A percentile compares a stretch with the other conserved stretches of the same genome.
Evolutionary conservation across 306 rosid species (phyloP).

Genomic region (Canavalia ensiformis): DNA sequence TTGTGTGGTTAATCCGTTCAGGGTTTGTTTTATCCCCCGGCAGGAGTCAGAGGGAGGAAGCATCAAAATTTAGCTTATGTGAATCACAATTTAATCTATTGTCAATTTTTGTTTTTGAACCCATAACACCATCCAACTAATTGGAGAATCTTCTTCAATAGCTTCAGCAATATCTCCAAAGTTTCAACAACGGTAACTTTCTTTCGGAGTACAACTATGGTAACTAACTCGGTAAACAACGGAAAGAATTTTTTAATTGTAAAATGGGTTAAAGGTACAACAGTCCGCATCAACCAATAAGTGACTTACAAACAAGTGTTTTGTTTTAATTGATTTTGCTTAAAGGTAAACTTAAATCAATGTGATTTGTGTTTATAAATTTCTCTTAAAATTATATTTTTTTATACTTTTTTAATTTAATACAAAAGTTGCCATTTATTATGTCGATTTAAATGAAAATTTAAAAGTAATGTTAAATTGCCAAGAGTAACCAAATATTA

Average conservation of each 20-base stretch:
- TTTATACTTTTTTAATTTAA: too few relatives aligned
- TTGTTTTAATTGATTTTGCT: too few relatives aligned
- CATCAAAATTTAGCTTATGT: neutral
- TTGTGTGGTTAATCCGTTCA: neutral
- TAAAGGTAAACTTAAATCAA: too few relatives aligned
- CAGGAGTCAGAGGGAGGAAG: neutral
- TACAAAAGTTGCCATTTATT: too few relatives aligned
- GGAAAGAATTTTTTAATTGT: neutral
- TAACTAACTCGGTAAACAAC: neutral
- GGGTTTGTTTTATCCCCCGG: neutral
- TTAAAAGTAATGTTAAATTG: too few relatives aligned
- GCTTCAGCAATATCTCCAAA: neutral
- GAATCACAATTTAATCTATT: conserved; percentile 4
- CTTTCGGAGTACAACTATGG: neutral
- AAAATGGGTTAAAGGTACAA: neutral
- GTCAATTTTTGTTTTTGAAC: neutral
- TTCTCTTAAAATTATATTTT: too few relatives aligned
- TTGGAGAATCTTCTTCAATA: neutral
- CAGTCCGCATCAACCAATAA: neutral
- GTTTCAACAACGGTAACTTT: conserved; percentile 16
- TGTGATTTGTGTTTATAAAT: too few relatives aligned
- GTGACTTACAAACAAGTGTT: too few relatives aligned
- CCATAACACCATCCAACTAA: neutral
- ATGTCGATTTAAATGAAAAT: too few relatives aligned
- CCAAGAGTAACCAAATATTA: too few relatives aligned